Base-by-base conservation (phyloP, 371 early-diverging fungal species). In the Synchytrium microbalum region DNA sequence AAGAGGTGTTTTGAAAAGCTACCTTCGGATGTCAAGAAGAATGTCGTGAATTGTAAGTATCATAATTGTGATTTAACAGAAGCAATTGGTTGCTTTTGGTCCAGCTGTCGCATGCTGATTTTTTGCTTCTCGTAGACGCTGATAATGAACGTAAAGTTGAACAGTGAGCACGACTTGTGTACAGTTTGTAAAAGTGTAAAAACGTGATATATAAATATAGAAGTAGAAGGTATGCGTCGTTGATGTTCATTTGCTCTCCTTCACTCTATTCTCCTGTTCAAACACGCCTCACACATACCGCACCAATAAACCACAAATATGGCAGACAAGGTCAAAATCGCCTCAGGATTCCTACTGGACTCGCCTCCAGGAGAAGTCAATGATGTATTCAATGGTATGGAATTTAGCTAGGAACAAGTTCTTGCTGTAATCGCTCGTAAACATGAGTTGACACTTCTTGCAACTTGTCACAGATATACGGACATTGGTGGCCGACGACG, bases 291-390 rank as follows among this genome's bases (percentile, higher is more conserved):
- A n/a, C n/a, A n/a, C n/a, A n/a, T n/a, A n/a, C n/a, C n/a, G n/a
- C n/a, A n/a, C n/a, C n/a, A n/a, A n/a, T 5, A 19, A 5, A 38
- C 46, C 5, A 10, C 46, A 19, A 38, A 5, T 19, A 38, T 38
- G 46, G 19, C 46, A 1, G 63, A 60, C 61, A 69, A 71, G 25
- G 63, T 94, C 31, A 79, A 85, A 60, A 90, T 91, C 64, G 92
- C 89, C 26, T 79, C 87, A n/a, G 73, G 78, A 27, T 91, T 97
- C 65, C 76, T 97, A 29, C 76, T 87, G 57, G 84, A 86, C 31
- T 87, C 90, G 59, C 98, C 98, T 25, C 98, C 98, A 5, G 98
- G 98, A 54, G 95, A 95, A 82, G 84, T 95, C n/a, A 88, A 89
- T 72, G 93, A 95, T 72, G 94, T 97, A 19, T 91, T 91, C 68